Base-by-base conservation (phyloP, 495 filamentous ascomycete genomes). In the Neurospora terricola region DNA sequence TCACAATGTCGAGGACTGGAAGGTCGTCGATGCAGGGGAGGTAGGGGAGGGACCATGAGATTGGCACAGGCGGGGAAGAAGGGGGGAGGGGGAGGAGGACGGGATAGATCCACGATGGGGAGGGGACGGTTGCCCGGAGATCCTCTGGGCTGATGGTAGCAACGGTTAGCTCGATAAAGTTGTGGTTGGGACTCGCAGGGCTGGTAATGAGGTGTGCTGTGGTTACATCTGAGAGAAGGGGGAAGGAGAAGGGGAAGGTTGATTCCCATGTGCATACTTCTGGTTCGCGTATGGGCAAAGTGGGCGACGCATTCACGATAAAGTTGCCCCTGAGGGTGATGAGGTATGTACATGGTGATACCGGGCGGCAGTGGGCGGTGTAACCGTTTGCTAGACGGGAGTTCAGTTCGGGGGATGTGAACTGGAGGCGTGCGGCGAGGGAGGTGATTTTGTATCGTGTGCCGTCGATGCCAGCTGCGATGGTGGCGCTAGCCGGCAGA, bases 361-460 rank as follows among this genome's bases (percentile, higher is more conserved):
- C 1, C 0, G 1, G 12, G 7, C 23, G 27, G 27, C 1, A 66
- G 54, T 34, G 6, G 3, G 14, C 54, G 12, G 23, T 34, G 7
- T 66, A 66, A 16, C 54, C 54, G 3, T 18, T 66, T 34, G 54
- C 54, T 6, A 66, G 54, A 66, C 27, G 27, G 0, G 54, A 30
- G 14, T 66, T 66, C 6, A 66, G 27, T 66, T 34, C 54, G 14
- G 12, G 27, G 2, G 5, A 16, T 9, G 27, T 14, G 30, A 73
- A 21, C 45, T 77, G 70, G 37, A 77, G 43, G 27, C 76, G 75
- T 36, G 68, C 75, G 3, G 77, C 71, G 5, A 80, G 48, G 21
- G 18, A 36, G 27, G 70, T 69, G 23, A 73, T 36, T 10, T n/a
- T 18, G 1, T 9, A 34, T 27, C 7, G 8, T 18, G 14, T 34